Evolutionary conservation across 768 basidiomycete genomes (phyloP).

Genomic region (Boletus sensibilis): DNA sequence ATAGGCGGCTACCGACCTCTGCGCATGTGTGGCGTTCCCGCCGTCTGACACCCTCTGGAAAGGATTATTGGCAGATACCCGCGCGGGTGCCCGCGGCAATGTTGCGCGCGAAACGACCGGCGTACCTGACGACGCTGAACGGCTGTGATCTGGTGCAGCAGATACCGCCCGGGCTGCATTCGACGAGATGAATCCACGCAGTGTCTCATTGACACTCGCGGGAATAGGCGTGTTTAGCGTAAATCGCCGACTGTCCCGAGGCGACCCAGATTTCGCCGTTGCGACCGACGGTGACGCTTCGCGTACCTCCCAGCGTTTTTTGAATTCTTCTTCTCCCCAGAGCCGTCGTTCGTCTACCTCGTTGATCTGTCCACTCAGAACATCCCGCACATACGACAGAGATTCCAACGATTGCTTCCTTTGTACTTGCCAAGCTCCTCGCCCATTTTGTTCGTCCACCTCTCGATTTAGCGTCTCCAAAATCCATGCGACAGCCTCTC

Average conservation of each 20-base stretch:
- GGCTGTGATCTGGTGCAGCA: slow-evolving; percentile 10
- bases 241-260: slow-evolving; percentile 19
- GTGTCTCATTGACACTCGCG: slow-evolving; percentile 20
- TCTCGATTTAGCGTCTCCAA: slow-evolving; percentile 68
- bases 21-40: neutral
- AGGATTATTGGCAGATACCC: slow-evolving; percentile 30
- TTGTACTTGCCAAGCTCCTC: slow-evolving; percentile 41
- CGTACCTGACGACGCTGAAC: slow-evolving; percentile 17
- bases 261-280: slow-evolving; percentile 18
- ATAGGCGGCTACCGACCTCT: slow-evolving; percentile 1
- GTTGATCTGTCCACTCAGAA: slow-evolving; percentile 53
- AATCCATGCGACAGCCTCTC: slow-evolving; percentile 71
- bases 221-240: slow-evolving; percentile 11
- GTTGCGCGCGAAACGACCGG: slow-evolving; percentile 12
- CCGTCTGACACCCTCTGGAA: slow-evolving; percentile 26
- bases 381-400: slow-evolving; percentile 73
- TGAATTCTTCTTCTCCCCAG: slow-evolving; percentile 51
- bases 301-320: slow-evolving; percentile 36
- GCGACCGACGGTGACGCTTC: slow-evolving; percentile 24
- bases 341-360: slow-evolving; percentile 68
- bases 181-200: slow-evolving; percentile 23
- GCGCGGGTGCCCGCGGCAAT: slow-evolving; percentile 23
- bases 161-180: slow-evolving; percentile 8
- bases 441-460: slow-evolving; percentile 35
- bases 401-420: slow-evolving; percentile 70